Percentiles rank a stretch among this genome's conserved stretches.
Conservation (phyloP, 805 yeast species). For the Candida ponderosae region DNA sequence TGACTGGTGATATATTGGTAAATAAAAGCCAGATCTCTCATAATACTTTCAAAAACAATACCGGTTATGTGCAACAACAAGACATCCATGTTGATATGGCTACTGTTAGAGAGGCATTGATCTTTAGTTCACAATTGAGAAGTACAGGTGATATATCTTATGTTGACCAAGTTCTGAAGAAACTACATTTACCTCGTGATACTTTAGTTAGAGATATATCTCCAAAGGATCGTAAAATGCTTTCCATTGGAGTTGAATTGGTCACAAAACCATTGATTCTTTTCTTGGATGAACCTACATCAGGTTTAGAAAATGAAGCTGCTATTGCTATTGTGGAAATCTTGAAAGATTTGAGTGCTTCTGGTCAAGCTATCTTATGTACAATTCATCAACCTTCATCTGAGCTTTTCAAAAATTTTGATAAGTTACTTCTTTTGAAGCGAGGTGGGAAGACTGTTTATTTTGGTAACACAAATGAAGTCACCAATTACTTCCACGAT, state of each 20-base stretch:
- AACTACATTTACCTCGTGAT: conserved; percentile 46
- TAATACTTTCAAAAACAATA: conserved; percentile 32
- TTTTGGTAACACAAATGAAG: conserved; percentile 34
- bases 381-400: conserved; percentile 54
- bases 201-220: conserved; percentile 34
- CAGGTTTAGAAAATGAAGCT: conserved; percentile 45
- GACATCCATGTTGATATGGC: conserved; percentile 38
- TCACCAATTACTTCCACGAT: conserved; percentile 54
- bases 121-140: conserved; percentile 42
- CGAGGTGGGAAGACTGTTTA: conserved; percentile 37
- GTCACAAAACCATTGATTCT: conserved; percentile 39
- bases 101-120: conserved; percentile 28
- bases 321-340: conserved; percentile 43
- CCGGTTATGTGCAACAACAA: conserved; percentile 52
- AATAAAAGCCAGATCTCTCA: conserved; percentile 42
- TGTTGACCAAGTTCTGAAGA: conserved; percentile 40
- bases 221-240: conserved; percentile 34
- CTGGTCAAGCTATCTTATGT: conserved; percentile 46
- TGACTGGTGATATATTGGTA: conserved; percentile 50
- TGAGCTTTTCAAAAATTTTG: conserved; percentile 38
- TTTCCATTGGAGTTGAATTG: conserved; percentile 38
- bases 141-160: conserved; percentile 38
- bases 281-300: conserved; percentile 46
- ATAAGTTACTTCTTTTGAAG: conserved; percentile 36
- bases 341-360: conserved; percentile 33